Base-by-base conservation (phyloP, 2,329 filamentous ascomycete species). In the Zasmidium cellare region DNA sequence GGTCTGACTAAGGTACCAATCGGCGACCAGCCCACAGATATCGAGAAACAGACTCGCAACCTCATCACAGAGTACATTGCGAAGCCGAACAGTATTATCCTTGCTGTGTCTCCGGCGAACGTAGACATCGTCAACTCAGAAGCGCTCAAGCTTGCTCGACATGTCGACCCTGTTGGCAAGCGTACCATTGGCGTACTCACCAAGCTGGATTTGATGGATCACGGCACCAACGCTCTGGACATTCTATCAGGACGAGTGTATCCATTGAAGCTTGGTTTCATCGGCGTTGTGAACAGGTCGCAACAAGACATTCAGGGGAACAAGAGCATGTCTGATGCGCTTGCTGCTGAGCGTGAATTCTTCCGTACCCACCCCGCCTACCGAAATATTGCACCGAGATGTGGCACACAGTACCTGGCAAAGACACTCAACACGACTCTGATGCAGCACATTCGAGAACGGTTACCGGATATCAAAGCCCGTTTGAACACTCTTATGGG, bases 101-200 rank as follows among this genome's bases (percentile, higher is more conserved):
- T 99, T 53, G 94, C 94, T 28, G 94, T 99, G 22, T 97, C 94
- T 12, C 93, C 94, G 18, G 94, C 94, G 53, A 99, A 99, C 71
- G 93, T 97, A 70, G 94, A 99, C 73, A 87, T 99, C 69, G 94
- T 97, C 73, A 99, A 99, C 76, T 99, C 94, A 7, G 94, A 99
- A 75, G 92, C 94, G 7, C 79, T 99, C 68, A 99, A 99, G 77
- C 87, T 99, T 61, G 94, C 94, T 59, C 88, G 94, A 53, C 91
- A 99, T 85, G 94, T 99, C 55, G 94, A 99, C 75, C 89, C 94
- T 1, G 87, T 96, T 75, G 94, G 94, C 63, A 87, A 91, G 75
- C 86, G 94, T 73, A 99, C 94, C 19, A 97, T 99, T 71, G 94
- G 94, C 70, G 93, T 99, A 57, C 82, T 99, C 59, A 97, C 94